Evolutionary conservation across 2,329 filamentous ascomycete species (phyloP), one percentile per base, ranked within the genome.

Genomic region (Daldinia sp.): DNA sequence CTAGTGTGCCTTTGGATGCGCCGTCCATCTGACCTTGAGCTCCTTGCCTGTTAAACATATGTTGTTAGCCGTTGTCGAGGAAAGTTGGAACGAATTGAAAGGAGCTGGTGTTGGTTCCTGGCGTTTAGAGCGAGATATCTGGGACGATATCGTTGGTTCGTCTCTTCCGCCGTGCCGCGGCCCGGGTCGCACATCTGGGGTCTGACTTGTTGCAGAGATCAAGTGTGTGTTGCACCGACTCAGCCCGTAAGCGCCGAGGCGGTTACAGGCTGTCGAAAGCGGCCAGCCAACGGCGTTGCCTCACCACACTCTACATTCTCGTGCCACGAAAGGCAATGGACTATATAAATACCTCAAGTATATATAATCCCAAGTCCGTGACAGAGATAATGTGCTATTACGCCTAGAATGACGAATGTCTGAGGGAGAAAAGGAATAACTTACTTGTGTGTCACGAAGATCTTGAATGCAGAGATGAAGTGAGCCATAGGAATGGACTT

Each of bases 361-460:
- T 47, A 48, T 48, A 30, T 48, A 48, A 13, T 25, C 2, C 15
- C 8, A 8, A 1, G 27, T 48, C 45, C n/a, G 10, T 7, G 15
- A n/a, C 8, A 15, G 13, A 27, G 13, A 13, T 19, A 30, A 4
- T 17, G 45, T 29, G 45, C 17, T 30, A 25, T 51, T 50, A 23
- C 43, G 15, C 11, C 47, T n/a, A n/a, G 32, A 15, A n/a, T 27
- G 19, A 17, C 32, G 23, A 37, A 11, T 43, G 29, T 13, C 29
- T 21, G 45, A 25, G 41, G 10, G 21, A 49, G 25, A 30, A 55
- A 17, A 23, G 29, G 27, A 13, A 54, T 61, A 68, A 82, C 91
- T 81, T 85, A 97, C 94, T 90, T 91, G 82, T 96, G 91, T 32
- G 93, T 96, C 41, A 90, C 82, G 74, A 97, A 96, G 74, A 99